phyloP scores from a whole-genome alignment of 768 basidiomycete species.

The Tulasnella sp. region DNA sequence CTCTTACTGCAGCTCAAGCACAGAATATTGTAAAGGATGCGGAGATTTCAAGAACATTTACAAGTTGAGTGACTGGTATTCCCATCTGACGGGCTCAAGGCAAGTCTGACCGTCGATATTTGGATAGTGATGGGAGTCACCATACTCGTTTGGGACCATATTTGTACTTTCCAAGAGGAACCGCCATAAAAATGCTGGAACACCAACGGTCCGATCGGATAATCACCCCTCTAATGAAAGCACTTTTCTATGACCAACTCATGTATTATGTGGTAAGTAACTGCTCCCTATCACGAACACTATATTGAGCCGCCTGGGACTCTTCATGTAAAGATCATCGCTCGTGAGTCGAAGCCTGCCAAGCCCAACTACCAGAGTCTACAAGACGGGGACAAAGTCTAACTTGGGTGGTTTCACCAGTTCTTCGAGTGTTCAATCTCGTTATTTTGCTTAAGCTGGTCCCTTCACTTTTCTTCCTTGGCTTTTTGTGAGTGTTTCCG shows the following conservation, averaged over 20 bases:
- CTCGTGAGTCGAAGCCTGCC: not conserved
- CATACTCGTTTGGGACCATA: not conserved
- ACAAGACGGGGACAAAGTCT: not conserved
- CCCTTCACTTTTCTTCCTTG: not conserved
- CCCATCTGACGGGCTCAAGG: too few relatives aligned
- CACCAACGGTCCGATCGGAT: not conserved
- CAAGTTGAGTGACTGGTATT: too few relatives aligned
- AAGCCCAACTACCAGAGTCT: too few relatives aligned
- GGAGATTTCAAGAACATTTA: too few relatives aligned
- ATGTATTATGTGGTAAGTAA: not conserved
- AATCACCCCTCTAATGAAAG: not conserved
- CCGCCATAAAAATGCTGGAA: not conserved
- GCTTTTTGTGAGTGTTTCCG: not conserved
- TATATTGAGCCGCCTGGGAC: not conserved
- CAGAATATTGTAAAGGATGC: too few relatives aligned
- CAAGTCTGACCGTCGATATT: too few relatives aligned
- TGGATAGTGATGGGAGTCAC: not conserved
- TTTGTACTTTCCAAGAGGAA: not conserved
- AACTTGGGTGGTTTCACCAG: not conserved
- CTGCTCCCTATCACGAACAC: too few relatives aligned
- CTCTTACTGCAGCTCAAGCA: too few relatives aligned
- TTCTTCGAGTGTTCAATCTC: not conserved
- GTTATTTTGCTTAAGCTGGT: not conserved
- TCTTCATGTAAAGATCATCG: not conserved
- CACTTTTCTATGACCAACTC: not conserved